Evolutionary conservation across 1,139 yeast species (phyloP).

Genomic region (Lodderomyces parapsilosis): DNA sequence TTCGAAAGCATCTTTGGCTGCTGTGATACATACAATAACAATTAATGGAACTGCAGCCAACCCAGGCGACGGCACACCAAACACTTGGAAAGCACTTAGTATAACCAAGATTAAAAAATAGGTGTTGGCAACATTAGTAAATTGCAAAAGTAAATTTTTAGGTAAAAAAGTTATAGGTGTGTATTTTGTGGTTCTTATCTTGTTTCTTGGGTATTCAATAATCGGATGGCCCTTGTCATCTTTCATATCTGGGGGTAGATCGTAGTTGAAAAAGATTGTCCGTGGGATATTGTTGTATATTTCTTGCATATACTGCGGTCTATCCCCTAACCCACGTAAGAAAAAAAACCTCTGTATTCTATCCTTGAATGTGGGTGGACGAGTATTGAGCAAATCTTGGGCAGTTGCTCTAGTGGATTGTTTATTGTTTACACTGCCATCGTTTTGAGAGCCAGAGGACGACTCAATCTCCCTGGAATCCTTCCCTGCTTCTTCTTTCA

Average conservation of each 20-base stretch:
- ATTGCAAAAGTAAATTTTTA: slow-evolving; percentile 75
- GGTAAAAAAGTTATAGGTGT: slow-evolving; percentile 89
- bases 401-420: slow-evolving; percentile 11
- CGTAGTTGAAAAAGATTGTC: slow-evolving; percentile 37
- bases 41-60: slow-evolving; percentile 91
- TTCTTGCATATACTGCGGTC: slow-evolving; percentile 37
- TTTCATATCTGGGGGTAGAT: slow-evolving; percentile 30
- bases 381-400: slow-evolving; percentile 25
- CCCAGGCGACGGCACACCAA: slow-evolving; percentile 90
- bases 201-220: slow-evolving; percentile 70
- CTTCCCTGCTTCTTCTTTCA: slow-evolving; percentile 3
- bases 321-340: slow-evolving; percentile 28
- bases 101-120: slow-evolving; percentile 82
- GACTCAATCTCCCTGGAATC: slow-evolving; percentile 6
- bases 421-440: background rate
- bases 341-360: slow-evolving; percentile 29
- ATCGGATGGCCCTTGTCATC: slow-evolving; percentile 55
- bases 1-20: slow-evolving; percentile 89
- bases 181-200: slow-evolving; percentile 93
- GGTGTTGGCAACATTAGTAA: slow-evolving; percentile 84
- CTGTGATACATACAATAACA: slow-evolving; percentile 86
- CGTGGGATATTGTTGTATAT: slow-evolving; percentile 38
- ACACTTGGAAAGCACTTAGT: slow-evolving; percentile 82
- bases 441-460: slow-evolving; percentile 6
- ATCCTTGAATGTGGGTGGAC: slow-evolving; percentile 34